These are phyloP conservation scores for Pseudocercospora macadamiae DNA, from an alignment of 2,329 filamentous ascomycete species.

Conservation along the genomic window DNA sequence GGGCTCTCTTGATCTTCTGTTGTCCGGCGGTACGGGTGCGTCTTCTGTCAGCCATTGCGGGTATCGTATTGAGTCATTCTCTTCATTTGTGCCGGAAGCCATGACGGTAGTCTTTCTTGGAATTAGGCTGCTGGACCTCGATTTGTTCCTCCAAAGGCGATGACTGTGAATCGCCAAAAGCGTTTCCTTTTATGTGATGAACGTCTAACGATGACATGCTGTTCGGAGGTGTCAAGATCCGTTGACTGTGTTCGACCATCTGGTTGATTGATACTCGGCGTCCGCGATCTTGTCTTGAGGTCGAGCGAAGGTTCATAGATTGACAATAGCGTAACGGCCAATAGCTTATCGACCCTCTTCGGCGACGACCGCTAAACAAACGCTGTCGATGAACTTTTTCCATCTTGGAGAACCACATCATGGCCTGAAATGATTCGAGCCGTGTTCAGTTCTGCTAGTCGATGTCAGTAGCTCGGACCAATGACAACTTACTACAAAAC, in stretches of 20 bases:
- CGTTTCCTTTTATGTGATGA: too few relatives aligned
- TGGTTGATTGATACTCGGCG: too few relatives aligned
- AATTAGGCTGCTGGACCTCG: background rate
- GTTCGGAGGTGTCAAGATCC: too few relatives aligned
- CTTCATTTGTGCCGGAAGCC: background rate
- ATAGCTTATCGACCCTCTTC: background rate
- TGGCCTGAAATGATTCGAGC: too few relatives aligned
- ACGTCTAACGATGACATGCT: too few relatives aligned
- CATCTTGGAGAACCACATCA: background rate
- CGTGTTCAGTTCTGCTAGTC: background rate
- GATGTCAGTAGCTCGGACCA: background rate
- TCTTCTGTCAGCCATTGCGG: constrained; percentile 6
- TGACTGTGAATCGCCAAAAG: too few relatives aligned
- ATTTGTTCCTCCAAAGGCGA: background rate
- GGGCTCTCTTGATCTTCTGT: background rate
- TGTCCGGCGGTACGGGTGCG: background rate
- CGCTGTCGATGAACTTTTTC: background rate
- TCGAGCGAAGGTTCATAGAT: background rate
- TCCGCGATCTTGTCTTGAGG: background rate
- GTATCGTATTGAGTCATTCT: background rate
- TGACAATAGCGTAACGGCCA: background rate
- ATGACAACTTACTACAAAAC: background rate
- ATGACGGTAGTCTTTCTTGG: background rate
- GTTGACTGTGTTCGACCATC: too few relatives aligned
- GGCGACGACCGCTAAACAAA: background rate